Conservation (phyloP, 208 protist species). For the Leishmania guyanensis region DNA sequence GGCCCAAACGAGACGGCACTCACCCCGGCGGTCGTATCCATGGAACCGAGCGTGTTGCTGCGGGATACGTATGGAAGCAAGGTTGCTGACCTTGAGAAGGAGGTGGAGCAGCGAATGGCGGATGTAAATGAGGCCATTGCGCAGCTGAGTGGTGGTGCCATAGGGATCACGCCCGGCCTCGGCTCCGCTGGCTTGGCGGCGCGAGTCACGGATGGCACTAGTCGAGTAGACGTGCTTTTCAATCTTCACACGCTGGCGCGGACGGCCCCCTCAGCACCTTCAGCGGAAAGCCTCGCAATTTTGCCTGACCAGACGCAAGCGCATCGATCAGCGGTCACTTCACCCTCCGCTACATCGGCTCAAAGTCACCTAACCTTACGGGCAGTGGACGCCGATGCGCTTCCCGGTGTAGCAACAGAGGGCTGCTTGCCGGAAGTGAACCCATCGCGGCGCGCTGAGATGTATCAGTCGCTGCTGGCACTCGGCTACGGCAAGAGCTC, state of each 20-base stretch:
- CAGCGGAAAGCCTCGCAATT: neutral
- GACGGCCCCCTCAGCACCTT: neutral
- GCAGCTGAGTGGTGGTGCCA: conserved; percentile 37
- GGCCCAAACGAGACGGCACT: neutral
- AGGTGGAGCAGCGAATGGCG: conserved; percentile 86
- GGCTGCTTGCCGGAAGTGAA: neutral
- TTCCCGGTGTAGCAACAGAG: neutral
- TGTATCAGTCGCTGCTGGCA: conserved; percentile 22
- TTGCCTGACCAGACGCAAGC: neutral
- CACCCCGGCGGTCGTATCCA: neutral
- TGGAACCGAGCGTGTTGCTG: conserved; percentile 25
- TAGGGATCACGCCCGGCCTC: neutral
- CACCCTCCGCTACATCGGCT: too few relatives aligned
- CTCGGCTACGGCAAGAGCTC: conserved; percentile 2
- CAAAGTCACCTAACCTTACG: conserved; percentile 22
- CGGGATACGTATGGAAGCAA: conserved; percentile 60
- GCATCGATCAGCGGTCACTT: neutral
- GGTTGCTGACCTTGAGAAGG: conserved; percentile 68
- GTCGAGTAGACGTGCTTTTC: neutral
- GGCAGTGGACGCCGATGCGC: conserved; percentile 3
- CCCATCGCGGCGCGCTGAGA: neutral
- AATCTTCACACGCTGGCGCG: neutral
- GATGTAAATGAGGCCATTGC: conserved; percentile 84
- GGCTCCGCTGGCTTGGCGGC: neutral
- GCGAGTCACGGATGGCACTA: conserved; percentile 1